A percentile compares a stretch with the other conserved stretches of the same genome.
Conservation (phyloP, 306 rosid species). For the Crotalaria pallida region DNA sequence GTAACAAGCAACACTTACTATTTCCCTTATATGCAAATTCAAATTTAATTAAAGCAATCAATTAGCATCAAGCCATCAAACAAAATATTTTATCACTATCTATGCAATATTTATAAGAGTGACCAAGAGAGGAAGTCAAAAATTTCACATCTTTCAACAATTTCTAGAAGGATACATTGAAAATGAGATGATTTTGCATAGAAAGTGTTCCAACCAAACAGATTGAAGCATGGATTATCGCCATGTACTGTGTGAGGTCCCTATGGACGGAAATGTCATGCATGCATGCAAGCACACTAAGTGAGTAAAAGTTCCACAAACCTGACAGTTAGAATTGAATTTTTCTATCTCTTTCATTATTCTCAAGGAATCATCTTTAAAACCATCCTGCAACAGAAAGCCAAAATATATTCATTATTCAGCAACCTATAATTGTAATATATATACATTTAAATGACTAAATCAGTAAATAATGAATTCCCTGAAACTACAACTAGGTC, state of each 20-base stretch:
- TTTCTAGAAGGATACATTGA: not conserved
- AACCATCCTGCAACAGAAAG: constrained; percentile 71
- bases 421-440: not conserved
- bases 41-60: not conserved
- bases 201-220: not conserved
- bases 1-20: not conserved
- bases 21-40: not conserved
- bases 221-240: not conserved
- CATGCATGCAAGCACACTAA: not conserved
- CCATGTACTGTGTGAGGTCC: not conserved
- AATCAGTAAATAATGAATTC: not conserved
- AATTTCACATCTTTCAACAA: not conserved
- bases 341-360: constrained; percentile 74
- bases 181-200: not conserved
- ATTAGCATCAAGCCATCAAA: constrained; percentile 8
- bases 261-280: not conserved
- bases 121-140: not conserved
- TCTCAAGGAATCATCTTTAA: constrained; percentile 80
- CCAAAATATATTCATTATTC: not conserved
- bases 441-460: not conserved
- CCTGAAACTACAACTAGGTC: not conserved
- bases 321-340: constrained; percentile 67
- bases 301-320: constrained; percentile 26
- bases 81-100: not conserved
- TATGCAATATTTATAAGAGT: not conserved